These are phyloP conservation scores for Mortierella alpina DNA, from an alignment of 192 early-diverging fungal species.

Conservation along the genomic window DNA sequence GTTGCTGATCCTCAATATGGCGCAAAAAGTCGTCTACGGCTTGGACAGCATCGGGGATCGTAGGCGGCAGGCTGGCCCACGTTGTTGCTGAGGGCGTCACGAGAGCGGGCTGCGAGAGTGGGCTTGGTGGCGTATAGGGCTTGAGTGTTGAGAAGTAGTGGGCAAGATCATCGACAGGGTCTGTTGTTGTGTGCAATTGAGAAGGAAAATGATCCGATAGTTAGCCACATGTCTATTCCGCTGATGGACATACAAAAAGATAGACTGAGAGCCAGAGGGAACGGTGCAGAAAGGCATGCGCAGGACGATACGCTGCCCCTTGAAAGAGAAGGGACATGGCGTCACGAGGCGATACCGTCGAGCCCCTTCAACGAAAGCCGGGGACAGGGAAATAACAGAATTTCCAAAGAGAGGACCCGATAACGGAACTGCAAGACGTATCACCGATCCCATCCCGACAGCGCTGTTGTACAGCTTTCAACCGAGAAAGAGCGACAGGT, in stretches of 20 bases:
- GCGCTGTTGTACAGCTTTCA: not conserved
- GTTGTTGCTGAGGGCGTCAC: slow-evolving; percentile 35
- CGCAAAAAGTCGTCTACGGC: slow-evolving; percentile 23
- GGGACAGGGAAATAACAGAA: too few species aligned
- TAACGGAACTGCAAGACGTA: not conserved
- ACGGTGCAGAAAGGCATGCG: not conserved
- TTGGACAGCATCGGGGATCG: slow-evolving; percentile 18
- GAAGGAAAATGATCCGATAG: too few species aligned
- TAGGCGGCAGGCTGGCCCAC: slow-evolving; percentile 28
- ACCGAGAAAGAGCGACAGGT: not conserved
- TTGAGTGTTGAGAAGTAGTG: slow-evolving; percentile 55
- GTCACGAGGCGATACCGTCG: too few species aligned
- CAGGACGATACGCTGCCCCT: not conserved
- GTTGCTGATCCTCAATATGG: slow-evolving; percentile 9
- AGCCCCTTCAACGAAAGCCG: too few species aligned
- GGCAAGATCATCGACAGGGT: slow-evolving; percentile 52
- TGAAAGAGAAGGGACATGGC: not conserved
- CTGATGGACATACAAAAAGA: too few species aligned
- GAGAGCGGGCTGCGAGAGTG: not conserved
- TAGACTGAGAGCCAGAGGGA: not conserved
- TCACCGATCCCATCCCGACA: not conserved
- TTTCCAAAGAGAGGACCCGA: too few species aligned
- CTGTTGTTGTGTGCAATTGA: not conserved
- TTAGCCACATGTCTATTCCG: too few species aligned
- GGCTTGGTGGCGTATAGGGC: slow-evolving; percentile 49